Base-by-base conservation (phyloP, 148 eudicot species). In the Rhododendron ovatum region DNA sequence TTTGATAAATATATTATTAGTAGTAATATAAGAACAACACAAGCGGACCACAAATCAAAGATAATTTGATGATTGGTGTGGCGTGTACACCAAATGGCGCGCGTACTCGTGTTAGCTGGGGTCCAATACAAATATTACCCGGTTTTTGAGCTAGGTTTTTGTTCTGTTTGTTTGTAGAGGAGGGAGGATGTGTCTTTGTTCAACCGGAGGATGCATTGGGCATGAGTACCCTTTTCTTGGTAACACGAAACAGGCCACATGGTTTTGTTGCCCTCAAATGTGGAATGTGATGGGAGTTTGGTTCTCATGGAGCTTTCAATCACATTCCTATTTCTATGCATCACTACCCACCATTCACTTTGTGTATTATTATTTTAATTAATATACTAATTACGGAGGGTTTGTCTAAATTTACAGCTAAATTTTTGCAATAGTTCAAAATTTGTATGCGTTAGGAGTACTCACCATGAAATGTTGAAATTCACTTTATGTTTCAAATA, bases 191-290 rank as follows among this genome's bases (percentile, higher is more conserved):
- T 5, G 10, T 47, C 48, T n/a, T 50, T 18, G 53, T 79, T 50
- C 15, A n/a, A 37, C 41, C 3, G 1, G 37, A 14, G 17, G 5
- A n/a, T 48, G 57, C 43, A 41, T 41, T 77, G 57, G 59, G 59
- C 50, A 26, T 79, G 57, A 50, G 57, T 43, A 45, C 5, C 20
- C 7, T 37, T 78, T 78, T 78, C 5, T 63, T 6, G 12, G 81
- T 15, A 47, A 78, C n/a, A 43, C 33, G 55, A 78, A 78, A 78
- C 57, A 45, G 81, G 35, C 55, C 82, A 79, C 82, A 79, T 79
- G 59, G 82, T 48, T 48, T 47, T 79, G 82, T 28, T 79, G 81
- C 81, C 51, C 30, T 43, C 48, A 78, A 15, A 43, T 78, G 11
- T 78, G 81, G 48, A 24, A 78, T 18, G 81, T 78, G 53, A 78